Evolutionary conservation across 257 asterid species (phyloP).

Genomic region (Gentiana dahurica): DNA sequence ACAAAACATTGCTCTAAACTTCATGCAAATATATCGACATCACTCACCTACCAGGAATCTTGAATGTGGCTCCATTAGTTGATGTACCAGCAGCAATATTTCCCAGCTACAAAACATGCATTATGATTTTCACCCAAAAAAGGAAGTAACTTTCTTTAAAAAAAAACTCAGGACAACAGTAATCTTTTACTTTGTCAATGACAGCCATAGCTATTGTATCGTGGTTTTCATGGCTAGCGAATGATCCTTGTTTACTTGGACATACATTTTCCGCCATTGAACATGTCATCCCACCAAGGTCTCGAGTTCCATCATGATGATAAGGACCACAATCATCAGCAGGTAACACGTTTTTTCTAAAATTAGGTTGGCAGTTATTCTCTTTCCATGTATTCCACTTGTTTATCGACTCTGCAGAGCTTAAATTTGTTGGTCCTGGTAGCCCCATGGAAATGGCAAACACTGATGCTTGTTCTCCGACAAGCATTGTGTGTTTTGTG

Average conservation of each 20-base stretch:
- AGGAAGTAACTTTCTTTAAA: constrained; percentile 3
- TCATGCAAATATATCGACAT: neutral
- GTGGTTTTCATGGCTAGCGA: constrained; percentile 49
- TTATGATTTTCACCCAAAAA: constrained; percentile 1
- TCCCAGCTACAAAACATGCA: constrained; percentile 44
- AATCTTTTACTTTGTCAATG: constrained; percentile 54
- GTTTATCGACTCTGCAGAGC: constrained; percentile 67
- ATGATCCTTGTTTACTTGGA: constrained; percentile 20
- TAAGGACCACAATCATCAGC: constrained; percentile 75
- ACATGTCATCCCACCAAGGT: constrained; percentile 20
- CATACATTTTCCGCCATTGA: constrained; percentile 13
- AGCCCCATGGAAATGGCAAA: constrained; percentile 97
- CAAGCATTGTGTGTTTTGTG: constrained; percentile 87
- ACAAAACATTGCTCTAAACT: neutral
- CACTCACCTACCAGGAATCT: constrained; percentile 90
- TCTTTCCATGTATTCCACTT: constrained; percentile 78
- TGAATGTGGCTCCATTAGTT: constrained; percentile 92
- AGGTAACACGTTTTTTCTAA: constrained; percentile 67
- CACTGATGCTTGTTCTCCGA: constrained; percentile 80
- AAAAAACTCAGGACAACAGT: constrained; percentile 1
- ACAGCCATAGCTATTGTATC: constrained; percentile 98
- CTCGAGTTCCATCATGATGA: constrained; percentile 20
- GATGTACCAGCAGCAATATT: constrained; percentile 85
- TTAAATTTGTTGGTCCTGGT: constrained; percentile 78
- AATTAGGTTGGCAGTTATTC: constrained; percentile 73